Evolutionary conservation across 2,329 filamentous ascomycete genomes (phyloP).

Genomic region (Leptosphaerulina australis): DNA sequence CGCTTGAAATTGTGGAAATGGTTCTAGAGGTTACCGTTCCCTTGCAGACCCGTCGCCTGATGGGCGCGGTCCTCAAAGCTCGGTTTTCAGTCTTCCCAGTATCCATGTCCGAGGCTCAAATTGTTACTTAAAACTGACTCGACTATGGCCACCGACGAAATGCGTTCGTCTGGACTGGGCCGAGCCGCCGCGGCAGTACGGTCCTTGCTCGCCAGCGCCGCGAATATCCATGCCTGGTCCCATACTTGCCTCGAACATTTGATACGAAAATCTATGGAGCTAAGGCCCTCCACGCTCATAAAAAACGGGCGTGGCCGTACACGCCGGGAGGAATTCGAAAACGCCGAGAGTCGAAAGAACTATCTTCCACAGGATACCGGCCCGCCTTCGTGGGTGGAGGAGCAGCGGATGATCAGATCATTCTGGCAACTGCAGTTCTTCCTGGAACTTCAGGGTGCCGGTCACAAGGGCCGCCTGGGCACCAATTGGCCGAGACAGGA

Average conservation of each 20-base stretch:
- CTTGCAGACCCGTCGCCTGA: neutral
- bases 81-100: neutral
- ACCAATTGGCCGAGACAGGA: neutral
- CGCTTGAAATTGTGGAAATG: slow-evolving; percentile 12
- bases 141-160: neutral
- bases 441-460: slow-evolving; percentile 8
- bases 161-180: neutral
- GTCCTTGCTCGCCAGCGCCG: slow-evolving; percentile 5
- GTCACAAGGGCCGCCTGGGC: neutral
- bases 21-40: slow-evolving; percentile 12
- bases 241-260: slow-evolving; percentile 15
- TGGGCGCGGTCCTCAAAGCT: neutral
- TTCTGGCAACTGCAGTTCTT: slow-evolving; percentile 15
- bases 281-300: slow-evolving; percentile 11
- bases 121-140: neutral
- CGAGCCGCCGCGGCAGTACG: slow-evolving; percentile 5
- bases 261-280: slow-evolving; percentile 11
- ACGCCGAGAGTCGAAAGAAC: slow-evolving; percentile 9
- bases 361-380: slow-evolving; percentile 11
- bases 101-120: neutral
- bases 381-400: slow-evolving; percentile 11
- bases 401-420: slow-evolving; percentile 13
- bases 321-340: slow-evolving; percentile 3
- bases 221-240: slow-evolving; percentile 11
- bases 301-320: neutral